Percentiles rank a stretch among this genome's conserved stretches.
Conservation (phyloP, 106 monocot genomes). For the Allium cepa region DNA sequence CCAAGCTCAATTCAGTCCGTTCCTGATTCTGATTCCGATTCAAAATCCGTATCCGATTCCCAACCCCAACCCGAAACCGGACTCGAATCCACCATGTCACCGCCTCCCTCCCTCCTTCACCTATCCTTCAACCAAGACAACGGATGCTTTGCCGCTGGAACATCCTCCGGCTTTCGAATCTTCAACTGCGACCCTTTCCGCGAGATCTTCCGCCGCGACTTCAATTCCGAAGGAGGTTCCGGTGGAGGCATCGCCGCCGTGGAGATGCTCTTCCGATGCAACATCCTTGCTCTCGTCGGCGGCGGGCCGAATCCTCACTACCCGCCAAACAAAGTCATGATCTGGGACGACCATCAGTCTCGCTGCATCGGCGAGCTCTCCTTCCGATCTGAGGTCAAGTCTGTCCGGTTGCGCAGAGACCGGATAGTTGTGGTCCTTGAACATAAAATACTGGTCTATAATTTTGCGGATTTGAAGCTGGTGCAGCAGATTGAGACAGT, state of each 20-base stretch:
- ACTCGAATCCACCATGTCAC: background rate
- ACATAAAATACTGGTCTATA: constrained; percentile 90
- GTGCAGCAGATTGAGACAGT: constrained; percentile 95
- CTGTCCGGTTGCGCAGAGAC: constrained; percentile 80
- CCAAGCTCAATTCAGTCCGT: constrained; percentile 5
- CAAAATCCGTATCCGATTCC: background rate
- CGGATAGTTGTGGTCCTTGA: constrained; percentile 89
- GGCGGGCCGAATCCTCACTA: constrained; percentile 73
- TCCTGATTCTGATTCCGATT: background rate
- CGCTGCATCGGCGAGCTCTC: constrained; percentile 98
- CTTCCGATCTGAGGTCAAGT: constrained; percentile 85
- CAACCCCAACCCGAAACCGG: background rate
- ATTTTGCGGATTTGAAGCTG: constrained; percentile 87
- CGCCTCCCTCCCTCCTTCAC: constrained; percentile 51
- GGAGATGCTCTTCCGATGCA: constrained; percentile 98
- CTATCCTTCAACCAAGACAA: constrained; percentile 94
- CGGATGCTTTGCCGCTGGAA: constrained; percentile 92
- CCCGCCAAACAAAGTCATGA: constrained; percentile 93
- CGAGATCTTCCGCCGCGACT: constrained; percentile 92
- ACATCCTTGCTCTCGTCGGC: constrained; percentile 94
- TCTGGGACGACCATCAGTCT: constrained; percentile 99
- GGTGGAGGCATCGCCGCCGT: constrained; percentile 67
- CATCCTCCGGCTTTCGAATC: constrained; percentile 79
- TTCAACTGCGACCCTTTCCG: constrained; percentile 99
- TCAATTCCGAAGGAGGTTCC: constrained; percentile 17